Base-by-base conservation (phyloP, 2,329 filamentous ascomycete genomes). In the Penicillium sp. region DNA sequence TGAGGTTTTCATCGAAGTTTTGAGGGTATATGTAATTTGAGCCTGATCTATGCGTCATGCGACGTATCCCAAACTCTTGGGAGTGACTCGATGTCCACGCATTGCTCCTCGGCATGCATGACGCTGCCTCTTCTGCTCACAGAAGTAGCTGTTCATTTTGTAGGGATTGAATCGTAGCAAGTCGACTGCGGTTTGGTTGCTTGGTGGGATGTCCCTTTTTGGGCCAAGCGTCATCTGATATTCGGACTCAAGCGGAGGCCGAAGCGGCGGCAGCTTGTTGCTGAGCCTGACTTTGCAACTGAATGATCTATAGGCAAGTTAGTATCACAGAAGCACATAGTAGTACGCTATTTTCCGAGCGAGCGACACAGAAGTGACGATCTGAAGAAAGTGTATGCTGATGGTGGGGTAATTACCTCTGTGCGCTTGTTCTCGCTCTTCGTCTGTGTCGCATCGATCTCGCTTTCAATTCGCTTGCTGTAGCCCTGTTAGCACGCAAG, bases 381-480 rank as follows among this genome's bases (percentile, higher is more conserved):
- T 36, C 6, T 7, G 34, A n/a, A 36, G 34, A 3, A 36, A 36
- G 34, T 36, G 13, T 36, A 36, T 36, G 31, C 31, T 14, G 31
- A 14, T 34, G 34, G 34, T 36, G 21, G 44, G 43, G 10, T n/a
- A 62, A 78, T 67, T 71, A 88, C 85, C 77, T 90, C 84, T 60
- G 81, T 77, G 69, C 86, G 86, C 69, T 86, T 83, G 57, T 79
- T 81, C 66, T 90, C 86, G 56, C 83, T 84, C 72, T 84, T 84
- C 24, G 83, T 81, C 64, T 89, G 82, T 47, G 86, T 80, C 22
- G 83, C 83, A 59, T 81, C 77, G 60, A 90, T 88, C 66, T 86
- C 84, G 44, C 77, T 79, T 67, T 90, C 88, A 47, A 89, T 82
- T 24, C 87, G 81, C 67, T 85, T 85, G 69, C 86, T 89, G 58